phyloP scores from a whole-genome alignment of 1,139 yeast genomes.

The Hansenula sp. region DNA sequence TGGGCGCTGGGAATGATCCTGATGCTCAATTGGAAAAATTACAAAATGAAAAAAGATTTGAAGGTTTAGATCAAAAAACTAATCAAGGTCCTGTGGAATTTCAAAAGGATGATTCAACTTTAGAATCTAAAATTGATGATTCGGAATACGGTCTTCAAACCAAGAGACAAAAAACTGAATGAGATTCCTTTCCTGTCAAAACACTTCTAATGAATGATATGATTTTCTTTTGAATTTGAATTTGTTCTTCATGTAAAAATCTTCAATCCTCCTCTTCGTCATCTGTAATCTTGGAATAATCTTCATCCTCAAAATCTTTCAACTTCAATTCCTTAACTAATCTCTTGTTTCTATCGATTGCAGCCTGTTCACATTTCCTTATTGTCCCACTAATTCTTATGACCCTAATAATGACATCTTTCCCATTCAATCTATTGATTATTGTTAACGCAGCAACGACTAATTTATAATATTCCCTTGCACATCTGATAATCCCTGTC shows the following conservation, averaged over 20 bases:
- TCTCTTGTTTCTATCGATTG: slow-evolving; percentile 35
- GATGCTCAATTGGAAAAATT: slow-evolving; percentile 29
- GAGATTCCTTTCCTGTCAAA: too few species aligned
- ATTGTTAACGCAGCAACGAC: slow-evolving; percentile 70
- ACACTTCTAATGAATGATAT: not conserved
- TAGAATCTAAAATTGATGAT: slow-evolving; percentile 16
- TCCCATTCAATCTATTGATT: slow-evolving; percentile 51
- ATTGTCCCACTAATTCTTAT: slow-evolving; percentile 84
- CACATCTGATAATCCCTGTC: slow-evolving; percentile 79
- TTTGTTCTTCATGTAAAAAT: too few species aligned
- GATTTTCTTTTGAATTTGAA: too few species aligned
- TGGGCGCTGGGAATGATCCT: slow-evolving; percentile 21
- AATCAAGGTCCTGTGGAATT: slow-evolving; percentile 49
- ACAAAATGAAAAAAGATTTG: slow-evolving; percentile 31
- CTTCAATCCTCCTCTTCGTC: slow-evolving; percentile 15
- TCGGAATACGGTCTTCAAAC: slow-evolving; percentile 22
- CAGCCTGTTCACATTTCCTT: slow-evolving; percentile 72
- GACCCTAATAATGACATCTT: slow-evolving; percentile 54
- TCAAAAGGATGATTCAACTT: slow-evolving; percentile 35
- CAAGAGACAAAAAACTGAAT: slow-evolving; percentile 13
- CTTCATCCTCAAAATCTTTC: slow-evolving; percentile 11
- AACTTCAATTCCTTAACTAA: slow-evolving; percentile 17
- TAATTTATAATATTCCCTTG: slow-evolving; percentile 58
- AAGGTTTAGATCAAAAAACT: slow-evolving; percentile 26
- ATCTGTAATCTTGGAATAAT: slow-evolving; percentile 10